phyloP scores from a whole-genome alignment of 345 rosid species.

The Abelmoschus esculentus region DNA sequence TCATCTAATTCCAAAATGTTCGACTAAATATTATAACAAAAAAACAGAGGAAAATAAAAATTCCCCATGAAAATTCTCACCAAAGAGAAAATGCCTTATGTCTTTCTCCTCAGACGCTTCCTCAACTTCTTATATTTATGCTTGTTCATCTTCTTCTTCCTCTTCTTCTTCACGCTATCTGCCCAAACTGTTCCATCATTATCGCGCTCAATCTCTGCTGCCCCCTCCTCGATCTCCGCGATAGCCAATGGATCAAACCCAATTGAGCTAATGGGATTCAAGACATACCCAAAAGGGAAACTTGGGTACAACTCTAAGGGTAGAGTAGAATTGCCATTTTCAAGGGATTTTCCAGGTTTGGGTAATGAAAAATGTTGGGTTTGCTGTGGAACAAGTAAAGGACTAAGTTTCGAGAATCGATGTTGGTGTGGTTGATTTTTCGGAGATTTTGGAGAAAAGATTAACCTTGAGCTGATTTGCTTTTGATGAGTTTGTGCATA shows the following conservation, averaged over 20 bases:
- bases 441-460: constrained; percentile 16
- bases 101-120: constrained; percentile 55
- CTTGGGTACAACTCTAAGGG: constrained; percentile 29
- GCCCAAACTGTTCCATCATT: constrained; percentile 42
- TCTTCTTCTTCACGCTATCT: constrained; percentile 92
- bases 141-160: constrained; percentile 98
- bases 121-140: constrained; percentile 78
- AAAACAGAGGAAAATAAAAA: not conserved
- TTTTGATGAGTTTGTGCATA: constrained; percentile 21
- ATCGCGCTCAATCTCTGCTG: constrained; percentile 16
- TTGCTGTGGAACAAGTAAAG: not conserved
- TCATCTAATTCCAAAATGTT: not conserved
- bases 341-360: not conserved
- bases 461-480: constrained; percentile 20
- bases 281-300: constrained; percentile 28
- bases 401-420: not conserved
- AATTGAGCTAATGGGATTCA: constrained; percentile 16
- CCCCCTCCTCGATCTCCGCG: not conserved
- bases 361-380: not conserved
- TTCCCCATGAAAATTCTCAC: constrained; percentile 13
- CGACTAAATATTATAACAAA: not conserved
- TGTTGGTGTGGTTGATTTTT: constrained; percentile 8
- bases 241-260: constrained; percentile 17
- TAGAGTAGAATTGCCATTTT: constrained; percentile 6
- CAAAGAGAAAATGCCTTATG: constrained; percentile 18